Evolutionary conservation across 2,329 filamentous ascomycete species (phyloP).

Genomic region (Pochonia chlamydosporia): DNA sequence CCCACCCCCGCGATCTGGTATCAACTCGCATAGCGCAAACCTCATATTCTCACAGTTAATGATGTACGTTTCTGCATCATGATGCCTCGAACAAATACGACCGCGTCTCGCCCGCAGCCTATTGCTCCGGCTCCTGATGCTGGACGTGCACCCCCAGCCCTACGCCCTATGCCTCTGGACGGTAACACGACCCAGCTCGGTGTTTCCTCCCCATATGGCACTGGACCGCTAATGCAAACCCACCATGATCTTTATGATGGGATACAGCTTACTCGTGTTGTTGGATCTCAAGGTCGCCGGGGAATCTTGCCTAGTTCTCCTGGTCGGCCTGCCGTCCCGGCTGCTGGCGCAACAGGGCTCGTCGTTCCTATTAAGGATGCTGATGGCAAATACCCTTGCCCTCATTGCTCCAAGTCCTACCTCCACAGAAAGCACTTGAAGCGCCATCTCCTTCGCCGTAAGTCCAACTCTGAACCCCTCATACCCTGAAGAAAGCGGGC

Average conservation of each 20-base stretch:
- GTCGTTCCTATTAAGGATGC: slow-evolving; percentile 91
- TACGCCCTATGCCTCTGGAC: slow-evolving; percentile 66
- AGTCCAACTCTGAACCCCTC: slow-evolving; percentile 40
- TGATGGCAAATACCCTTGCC: slow-evolving; percentile 96
- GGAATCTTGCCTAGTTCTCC: slow-evolving; percentile 89
- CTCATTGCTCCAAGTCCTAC: slow-evolving; percentile 97
- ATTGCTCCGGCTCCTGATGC: slow-evolving; percentile 66
- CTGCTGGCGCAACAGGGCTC: slow-evolving; percentile 68
- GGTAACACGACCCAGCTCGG: slow-evolving; percentile 55
- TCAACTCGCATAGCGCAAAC: slow-evolving; percentile 52
- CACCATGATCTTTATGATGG: slow-evolving; percentile 49
- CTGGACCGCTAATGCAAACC: slow-evolving; percentile 51
- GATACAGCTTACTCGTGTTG: slow-evolving; percentile 79
- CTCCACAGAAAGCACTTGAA: slow-evolving; percentile 96
- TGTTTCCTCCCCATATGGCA: slow-evolving; percentile 55
- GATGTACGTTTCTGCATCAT: slow-evolving; percentile 53
- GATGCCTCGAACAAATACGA: slow-evolving; percentile 61
- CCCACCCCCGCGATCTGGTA: slow-evolving; percentile 40
- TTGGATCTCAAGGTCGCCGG: slow-evolving; percentile 87
- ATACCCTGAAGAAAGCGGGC: neutral
- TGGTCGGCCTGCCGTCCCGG: slow-evolving; percentile 71
- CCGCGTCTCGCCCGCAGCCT: slow-evolving; percentile 66
- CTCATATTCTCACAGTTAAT: slow-evolving; percentile 48
- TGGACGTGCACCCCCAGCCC: slow-evolving; percentile 50
- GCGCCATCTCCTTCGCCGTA: slow-evolving; percentile 91